Evolutionary conservation across 306 rosid genomes (phyloP).

Genomic region (Prunus davidiana): DNA sequence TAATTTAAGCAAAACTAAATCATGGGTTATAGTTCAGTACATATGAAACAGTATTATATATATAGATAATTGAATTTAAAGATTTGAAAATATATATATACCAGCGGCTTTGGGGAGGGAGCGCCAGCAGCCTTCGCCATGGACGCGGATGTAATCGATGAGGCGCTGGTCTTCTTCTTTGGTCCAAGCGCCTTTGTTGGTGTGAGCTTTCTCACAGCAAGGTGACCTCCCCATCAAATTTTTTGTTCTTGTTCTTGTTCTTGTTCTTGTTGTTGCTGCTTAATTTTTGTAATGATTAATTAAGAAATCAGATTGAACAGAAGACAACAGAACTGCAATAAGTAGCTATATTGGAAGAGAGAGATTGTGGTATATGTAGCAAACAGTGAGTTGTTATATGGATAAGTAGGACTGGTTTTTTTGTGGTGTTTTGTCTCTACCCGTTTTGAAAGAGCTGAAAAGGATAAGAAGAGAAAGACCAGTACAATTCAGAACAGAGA

Average conservation of each 20-base stretch:
- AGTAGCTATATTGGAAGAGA: no score
- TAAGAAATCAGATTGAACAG: background rate
- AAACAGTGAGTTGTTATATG: background rate
- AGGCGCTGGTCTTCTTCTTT: conserved; percentile 77
- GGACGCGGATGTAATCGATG: conserved; percentile 58
- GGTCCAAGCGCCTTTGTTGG: conserved; percentile 80
- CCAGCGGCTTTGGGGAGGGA: conserved; percentile 75
- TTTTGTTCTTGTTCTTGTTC: no score
- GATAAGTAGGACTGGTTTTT: conserved; percentile 11
- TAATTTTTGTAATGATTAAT: background rate
- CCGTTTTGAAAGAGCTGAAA: background rate
- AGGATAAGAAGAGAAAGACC: background rate
- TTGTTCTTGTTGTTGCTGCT: background rate
- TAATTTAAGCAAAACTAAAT: background rate
- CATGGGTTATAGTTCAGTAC: background rate
- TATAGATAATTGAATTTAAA: background rate
- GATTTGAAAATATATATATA: background rate
- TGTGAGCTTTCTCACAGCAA: conserved; percentile 72
- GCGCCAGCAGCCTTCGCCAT: conserved; percentile 84
- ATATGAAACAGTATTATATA: background rate
- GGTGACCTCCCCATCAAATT: conserved; percentile 61
- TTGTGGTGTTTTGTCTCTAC: conserved; percentile 7
- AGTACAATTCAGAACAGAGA: background rate
- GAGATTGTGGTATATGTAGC: background rate
- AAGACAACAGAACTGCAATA: background rate